phyloP scores from a whole-genome alignment of 768 basidiomycete species.

The Mycena epipterygia region DNA sequence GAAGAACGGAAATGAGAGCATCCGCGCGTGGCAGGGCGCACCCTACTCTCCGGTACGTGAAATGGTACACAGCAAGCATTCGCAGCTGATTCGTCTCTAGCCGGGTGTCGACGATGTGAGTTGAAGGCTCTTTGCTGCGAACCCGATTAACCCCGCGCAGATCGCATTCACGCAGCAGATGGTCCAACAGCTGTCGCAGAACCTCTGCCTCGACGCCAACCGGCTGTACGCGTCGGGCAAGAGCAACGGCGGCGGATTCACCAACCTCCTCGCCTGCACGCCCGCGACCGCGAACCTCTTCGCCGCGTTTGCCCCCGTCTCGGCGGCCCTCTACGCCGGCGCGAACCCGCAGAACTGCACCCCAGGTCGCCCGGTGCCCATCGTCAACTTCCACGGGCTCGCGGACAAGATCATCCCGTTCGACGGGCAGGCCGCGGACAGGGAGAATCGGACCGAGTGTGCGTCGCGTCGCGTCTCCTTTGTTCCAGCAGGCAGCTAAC shows the following conservation, averaged over 20 bases:
- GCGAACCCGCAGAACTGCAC: conserved; percentile 23
- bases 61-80: no score
- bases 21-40: conserved; percentile 34
- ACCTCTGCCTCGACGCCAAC: conserved; percentile 37
- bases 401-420: conserved; percentile 34
- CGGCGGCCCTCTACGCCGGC: conserved; percentile 35
- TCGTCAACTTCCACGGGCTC: conserved; percentile 35
- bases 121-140: neutral
- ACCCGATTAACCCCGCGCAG: neutral
- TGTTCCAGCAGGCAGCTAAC: neutral
- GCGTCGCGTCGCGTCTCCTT: neutral
- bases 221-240: conserved; percentile 38
- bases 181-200: conserved; percentile 21
- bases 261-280: conserved; percentile 38
- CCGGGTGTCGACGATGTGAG: conserved; percentile 35
- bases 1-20: conserved; percentile 16
- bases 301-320: conserved; percentile 37
- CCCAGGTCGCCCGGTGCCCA: conserved; percentile 31
- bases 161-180: conserved; percentile 29
- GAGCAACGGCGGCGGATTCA: conserved; percentile 39
- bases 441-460: no score
- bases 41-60: conserved; percentile 34
- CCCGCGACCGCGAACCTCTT: conserved; percentile 16
- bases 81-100: neutral
- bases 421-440: conserved; percentile 20